Evolutionary conservation across 2,329 filamentous ascomycete genomes (phyloP).

Genomic region (Diplodia intermedia): DNA sequence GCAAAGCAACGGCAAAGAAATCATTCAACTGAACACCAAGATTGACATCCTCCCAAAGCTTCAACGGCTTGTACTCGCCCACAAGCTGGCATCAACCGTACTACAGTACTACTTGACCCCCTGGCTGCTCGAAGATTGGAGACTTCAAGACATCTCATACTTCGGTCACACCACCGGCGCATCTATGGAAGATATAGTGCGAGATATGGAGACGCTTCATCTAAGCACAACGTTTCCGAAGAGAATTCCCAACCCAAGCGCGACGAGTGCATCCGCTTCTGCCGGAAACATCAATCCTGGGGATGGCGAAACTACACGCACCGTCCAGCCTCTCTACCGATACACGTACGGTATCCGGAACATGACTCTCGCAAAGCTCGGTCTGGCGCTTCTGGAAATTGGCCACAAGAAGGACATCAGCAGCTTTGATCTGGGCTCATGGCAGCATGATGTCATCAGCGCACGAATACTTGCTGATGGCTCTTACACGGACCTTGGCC

Average conservation of each 20-base stretch:
- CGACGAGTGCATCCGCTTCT: not conserved
- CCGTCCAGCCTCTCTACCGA: not conserved
- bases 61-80: constrained; percentile 37
- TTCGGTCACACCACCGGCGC: constrained; percentile 29
- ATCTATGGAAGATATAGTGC: constrained; percentile 19
- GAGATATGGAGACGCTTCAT: constrained; percentile 37
- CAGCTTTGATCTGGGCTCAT: constrained; percentile 33
- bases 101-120: constrained; percentile 39
- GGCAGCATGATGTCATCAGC: constrained; percentile 13
- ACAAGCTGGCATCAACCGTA: constrained; percentile 35
- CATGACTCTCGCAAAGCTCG: constrained; percentile 39
- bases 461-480: constrained; percentile 10
- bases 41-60: constrained; percentile 33
- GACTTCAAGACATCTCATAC: constrained; percentile 36
- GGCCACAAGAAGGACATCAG: constrained; percentile 39
- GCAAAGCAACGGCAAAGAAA: not conserved
- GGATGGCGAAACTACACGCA: no score
- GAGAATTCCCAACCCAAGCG: not conserved
- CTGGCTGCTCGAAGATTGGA: constrained; percentile 38
- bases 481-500: not conserved
- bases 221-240: constrained; percentile 33
- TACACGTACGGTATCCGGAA: constrained; percentile 40
- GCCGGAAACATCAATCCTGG: no score
- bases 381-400: constrained; percentile 40
- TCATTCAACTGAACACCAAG: not conserved